A percentile compares a stretch with the other conserved stretches of the same genome.
phyloP scores from a whole-genome alignment of 176 grass and related monocot genomes.

The Aegilops sharonensis region DNA sequence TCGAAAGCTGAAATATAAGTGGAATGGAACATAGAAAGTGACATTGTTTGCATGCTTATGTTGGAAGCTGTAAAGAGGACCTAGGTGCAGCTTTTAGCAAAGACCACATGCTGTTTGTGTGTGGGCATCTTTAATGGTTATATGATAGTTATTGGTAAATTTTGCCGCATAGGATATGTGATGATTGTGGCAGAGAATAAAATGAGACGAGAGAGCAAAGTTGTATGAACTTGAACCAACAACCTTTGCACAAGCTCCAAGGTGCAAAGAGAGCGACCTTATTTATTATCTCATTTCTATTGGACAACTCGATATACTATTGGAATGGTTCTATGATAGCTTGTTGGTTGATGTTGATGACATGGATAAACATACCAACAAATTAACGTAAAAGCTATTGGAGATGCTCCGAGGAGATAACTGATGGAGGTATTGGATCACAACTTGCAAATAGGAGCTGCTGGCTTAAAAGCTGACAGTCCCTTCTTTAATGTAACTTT shows the following conservation, averaged over 20 bases:
- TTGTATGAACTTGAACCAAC: not conserved
- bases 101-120: not conserved
- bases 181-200: not conserved
- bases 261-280: not conserved
- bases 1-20: conserved; percentile 4
- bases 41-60: not conserved
- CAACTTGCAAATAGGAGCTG: not conserved
- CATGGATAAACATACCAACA: not conserved
- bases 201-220: not conserved
- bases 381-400: too few relatives aligned
- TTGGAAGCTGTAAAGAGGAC: not conserved
- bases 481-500: conserved; percentile 12
- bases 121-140: not conserved
- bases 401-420: too few relatives aligned
- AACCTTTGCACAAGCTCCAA: not conserved
- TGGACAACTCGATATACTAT: too few relatives aligned
- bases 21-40: conserved; percentile 6
- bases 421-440: not conserved
- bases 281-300: not conserved
- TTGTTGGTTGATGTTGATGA: not conserved
- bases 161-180: not conserved
- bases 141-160: not conserved
- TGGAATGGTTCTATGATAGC: not conserved
- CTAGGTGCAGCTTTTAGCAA: not conserved
- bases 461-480: not conserved